A percentile compares a stretch with the other conserved stretches of the same genome.
phyloP scores from a whole-genome alignment of 257 asterid genomes.

The Solanum pennellii region DNA sequence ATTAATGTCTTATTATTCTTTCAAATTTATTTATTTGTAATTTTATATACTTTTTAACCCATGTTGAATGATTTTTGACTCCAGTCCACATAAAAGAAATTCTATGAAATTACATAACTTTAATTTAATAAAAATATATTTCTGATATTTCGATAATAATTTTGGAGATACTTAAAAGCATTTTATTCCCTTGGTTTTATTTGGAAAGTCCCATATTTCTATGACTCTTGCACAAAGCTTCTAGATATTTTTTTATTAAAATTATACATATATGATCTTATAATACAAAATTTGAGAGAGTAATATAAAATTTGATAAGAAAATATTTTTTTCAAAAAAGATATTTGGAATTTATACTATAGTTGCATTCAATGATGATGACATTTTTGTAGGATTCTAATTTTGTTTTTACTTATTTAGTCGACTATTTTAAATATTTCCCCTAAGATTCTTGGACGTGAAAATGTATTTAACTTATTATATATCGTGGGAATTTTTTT shows the following conservation, averaged over 20 bases:
- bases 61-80: accelerated
- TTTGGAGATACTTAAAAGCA: no score
- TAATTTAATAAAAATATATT: no score
- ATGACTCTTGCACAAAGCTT: neutral
- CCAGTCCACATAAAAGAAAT: no score
- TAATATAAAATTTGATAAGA: neutral
- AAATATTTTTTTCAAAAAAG: no score
- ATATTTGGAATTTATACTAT: neutral
- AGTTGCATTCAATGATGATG: neutral
- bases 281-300: neutral
- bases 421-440: neutral
- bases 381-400: neutral
- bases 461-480: no score
- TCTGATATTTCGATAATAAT: neutral
- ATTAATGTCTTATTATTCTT: accelerated
- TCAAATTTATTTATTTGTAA: accelerated
- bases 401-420: neutral
- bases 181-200: neutral
- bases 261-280: neutral
- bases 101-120: no score
- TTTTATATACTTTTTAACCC: no score
- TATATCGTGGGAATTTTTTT: no score
- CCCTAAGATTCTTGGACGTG: neutral
- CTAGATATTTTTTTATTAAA: no score
- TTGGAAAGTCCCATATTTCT: neutral